Evolutionary conservation across 345 rosid genomes (phyloP), one percentile per base, ranked within the genome.

Genomic region (Camelina hispida): DNA sequence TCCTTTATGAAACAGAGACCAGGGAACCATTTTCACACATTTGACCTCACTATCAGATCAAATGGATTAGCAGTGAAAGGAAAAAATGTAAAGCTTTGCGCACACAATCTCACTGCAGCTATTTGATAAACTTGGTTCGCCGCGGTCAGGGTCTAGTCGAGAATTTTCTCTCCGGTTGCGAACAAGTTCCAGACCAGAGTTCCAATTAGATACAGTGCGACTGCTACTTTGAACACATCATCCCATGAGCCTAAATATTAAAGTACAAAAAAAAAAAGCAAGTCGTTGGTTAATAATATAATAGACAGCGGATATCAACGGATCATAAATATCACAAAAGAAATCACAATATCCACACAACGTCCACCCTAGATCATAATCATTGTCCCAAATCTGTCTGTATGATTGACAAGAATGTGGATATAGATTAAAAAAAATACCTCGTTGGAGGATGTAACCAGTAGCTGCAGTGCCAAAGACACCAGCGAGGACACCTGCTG

Each of bases 401-500:
- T 40, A 47, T 20, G 18, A 17, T 30, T 56, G 54, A 11, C n/a
- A 59, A 10, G 62, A 23, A 54, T 35, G 57, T 35, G 57, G 48
- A 72, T 28, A 18, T 30, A 16, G 61, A 8, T 38, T 28, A 28
- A 4, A 28, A 4, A 25, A 43, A 15, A 10, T 76, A 88, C 98
- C 98, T 73, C 85, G 84, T 81, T 91, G 97, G 62, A 94, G 93
- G 46, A 94, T 94, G 85, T 88, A 91, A 59, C 97, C 97, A 6
- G 97, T 94, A 37, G 92, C 97, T 20, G 97, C 98, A 46, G 98
- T 94, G 75, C 98, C 97, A 71, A 91, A 85, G 62, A 91, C 97
- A 80, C 97, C 97, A 12, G 97, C 97, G 14, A 94, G 92, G 69
- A 94, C 97, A 61, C 97, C 97, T 11, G 96, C 96, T 23, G 97